Evolutionary conservation across 2,329 filamentous ascomycete species (phyloP).

Genomic region (Fonsecaea nubica): DNA sequence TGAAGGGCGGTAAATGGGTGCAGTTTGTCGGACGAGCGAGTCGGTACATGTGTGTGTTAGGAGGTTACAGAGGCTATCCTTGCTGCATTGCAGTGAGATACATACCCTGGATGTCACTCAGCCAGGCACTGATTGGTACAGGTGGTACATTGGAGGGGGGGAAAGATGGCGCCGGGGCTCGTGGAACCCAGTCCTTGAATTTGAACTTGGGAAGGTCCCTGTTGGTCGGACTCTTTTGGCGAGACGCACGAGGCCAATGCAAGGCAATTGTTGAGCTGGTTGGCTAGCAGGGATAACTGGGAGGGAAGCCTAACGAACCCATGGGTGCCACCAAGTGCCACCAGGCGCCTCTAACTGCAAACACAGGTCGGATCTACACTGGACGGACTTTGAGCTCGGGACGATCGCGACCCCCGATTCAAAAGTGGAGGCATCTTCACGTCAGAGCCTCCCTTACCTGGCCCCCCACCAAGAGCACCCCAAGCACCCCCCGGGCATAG

Average conservation of each 20-base stretch:
- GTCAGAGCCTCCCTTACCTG: constrained; percentile 14
- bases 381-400: constrained; percentile 27
- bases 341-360: neutral
- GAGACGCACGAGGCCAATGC: constrained; percentile 7
- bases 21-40: neutral
- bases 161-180: neutral
- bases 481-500: neutral
- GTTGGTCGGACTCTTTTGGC: constrained; percentile 23
- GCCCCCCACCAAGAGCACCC: neutral
- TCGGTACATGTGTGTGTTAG: neutral
- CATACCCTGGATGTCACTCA: neutral
- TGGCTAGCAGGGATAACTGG: neutral
- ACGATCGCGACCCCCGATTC: constrained; percentile 23
- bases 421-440: constrained; percentile 17
- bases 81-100: neutral
- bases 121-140: neutral
- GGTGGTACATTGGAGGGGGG: neutral
- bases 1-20: neutral
- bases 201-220: neutral
- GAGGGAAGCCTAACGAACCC: neutral
- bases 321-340: too few relatives aligned
- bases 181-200: neutral
- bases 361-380: constrained; percentile 15
- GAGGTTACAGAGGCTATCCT: neutral
- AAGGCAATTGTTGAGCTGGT: constrained; percentile 5